Evolutionary conservation across 2,329 filamentous ascomycete genomes (phyloP), one percentile per base, ranked within the genome.

Genomic region (Akanthomyces lecanii): DNA sequence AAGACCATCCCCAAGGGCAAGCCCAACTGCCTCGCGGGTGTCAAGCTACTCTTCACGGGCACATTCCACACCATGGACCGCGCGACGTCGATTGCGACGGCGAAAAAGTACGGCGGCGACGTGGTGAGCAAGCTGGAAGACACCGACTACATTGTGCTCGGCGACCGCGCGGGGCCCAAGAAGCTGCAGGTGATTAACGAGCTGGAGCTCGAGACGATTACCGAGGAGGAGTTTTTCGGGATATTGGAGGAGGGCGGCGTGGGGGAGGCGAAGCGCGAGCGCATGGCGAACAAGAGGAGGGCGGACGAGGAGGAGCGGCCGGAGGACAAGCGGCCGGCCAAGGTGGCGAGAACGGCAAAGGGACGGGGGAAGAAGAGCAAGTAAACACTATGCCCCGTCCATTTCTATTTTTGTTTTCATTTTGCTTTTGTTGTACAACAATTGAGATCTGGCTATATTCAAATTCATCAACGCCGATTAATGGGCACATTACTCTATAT

Each of bases 91-190:
- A 50, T 63, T 21, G 61, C 61, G 33, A 59, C 61, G 54, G 61
- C 61, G 5, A 47, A 42, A 3, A 53, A 48, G 40, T 63, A 59
- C 48, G 61, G 61, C 36, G 61, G n/a, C 36, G 61, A 63, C 5
- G 61, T 63, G 8, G 61, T 63, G 48, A 51, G n/a, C 53, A 56
- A 51, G 61, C 61, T 63, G 23, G 61, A 63, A 30, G 61, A 63
- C 38, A 63, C 61, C 23, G 61, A 63, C 48, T 63, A 63, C 61
- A 36, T 63, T 6, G 61, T 63, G 18, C 47, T 56, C 25, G 61
- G 61, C 36, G 45, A 53, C 16, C 44, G 61, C 44, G 48, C 55
- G n/a, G 61, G 61, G 11, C 61, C 61, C 23, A 54, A 53, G 48
- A 63, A 63, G 54, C 53, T 56, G 33, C 44, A 59, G 47, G 45